Conservation (phyloP, 2,329 filamentous ascomycete genomes). For the Colletotrichum brevisporum region DNA sequence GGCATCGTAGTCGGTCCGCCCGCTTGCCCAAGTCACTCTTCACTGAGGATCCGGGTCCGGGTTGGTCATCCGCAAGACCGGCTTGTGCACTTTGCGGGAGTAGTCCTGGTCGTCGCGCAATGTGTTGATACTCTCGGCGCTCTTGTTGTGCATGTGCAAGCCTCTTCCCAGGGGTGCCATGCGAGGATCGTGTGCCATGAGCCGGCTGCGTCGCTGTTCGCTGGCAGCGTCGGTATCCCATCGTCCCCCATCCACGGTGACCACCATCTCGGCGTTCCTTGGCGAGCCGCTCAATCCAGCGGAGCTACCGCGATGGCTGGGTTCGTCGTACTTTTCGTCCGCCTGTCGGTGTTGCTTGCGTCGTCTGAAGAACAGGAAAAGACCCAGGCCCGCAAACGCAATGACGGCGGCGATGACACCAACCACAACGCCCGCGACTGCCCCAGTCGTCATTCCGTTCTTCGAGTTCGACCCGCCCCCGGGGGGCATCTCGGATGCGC, state of each 20-base stretch:
- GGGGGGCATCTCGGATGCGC: constrained; percentile 25
- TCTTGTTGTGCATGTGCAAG: constrained; percentile 71
- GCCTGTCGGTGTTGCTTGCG: constrained; percentile 60
- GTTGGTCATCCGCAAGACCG: constrained; percentile 74
- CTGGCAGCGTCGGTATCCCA: constrained; percentile 35
- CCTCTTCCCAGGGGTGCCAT: constrained; percentile 73
- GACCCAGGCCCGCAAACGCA: constrained; percentile 51
- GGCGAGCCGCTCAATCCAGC: constrained; percentile 62
- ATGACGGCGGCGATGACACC: constrained; percentile 57
- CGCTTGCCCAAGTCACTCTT: constrained; percentile 7
- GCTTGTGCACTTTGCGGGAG: constrained; percentile 70
- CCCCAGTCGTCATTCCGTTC: constrained; percentile 58
- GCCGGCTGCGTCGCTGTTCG: constrained; percentile 57
- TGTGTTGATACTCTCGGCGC: constrained; percentile 74
- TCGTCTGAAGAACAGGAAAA: constrained; percentile 62
- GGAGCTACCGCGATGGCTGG: constrained; percentile 65
- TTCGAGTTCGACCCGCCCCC: constrained; percentile 14
- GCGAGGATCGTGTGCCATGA: constrained; percentile 74
- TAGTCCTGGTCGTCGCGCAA: constrained; percentile 77
- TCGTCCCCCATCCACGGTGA: constrained; percentile 45
- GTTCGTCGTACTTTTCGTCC: constrained; percentile 59
- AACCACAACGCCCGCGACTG: constrained; percentile 61
- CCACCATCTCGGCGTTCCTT: constrained; percentile 59
- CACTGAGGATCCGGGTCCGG: constrained; percentile 62
- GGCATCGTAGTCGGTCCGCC: constrained; percentile 27